Percentiles rank a stretch among this genome's conserved stretches.
phyloP scores from a whole-genome alignment of 2,329 filamentous ascomycete genomes.

The Botryosphaeria dothidea region DNA sequence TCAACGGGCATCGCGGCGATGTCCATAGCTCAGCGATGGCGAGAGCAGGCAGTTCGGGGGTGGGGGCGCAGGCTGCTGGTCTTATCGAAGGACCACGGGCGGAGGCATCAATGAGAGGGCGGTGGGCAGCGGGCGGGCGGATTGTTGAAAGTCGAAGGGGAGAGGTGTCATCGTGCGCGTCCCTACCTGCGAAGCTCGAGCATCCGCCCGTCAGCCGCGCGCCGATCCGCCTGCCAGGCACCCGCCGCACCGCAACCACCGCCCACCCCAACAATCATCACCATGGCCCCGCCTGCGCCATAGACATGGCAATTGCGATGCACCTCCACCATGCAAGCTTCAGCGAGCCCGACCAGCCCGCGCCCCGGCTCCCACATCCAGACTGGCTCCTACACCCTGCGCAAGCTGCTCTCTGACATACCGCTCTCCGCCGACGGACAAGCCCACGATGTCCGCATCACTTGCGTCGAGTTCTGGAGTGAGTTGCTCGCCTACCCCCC shows the following conservation, averaged over 20 bases:
- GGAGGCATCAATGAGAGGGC: constrained; percentile 9
- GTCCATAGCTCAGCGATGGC: constrained; percentile 18
- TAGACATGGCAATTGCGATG: constrained; percentile 19
- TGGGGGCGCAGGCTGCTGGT: not conserved
- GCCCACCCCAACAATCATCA: not conserved
- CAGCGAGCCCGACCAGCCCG: constrained; percentile 24
- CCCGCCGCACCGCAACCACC: not conserved
- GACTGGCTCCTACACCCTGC: constrained; percentile 68
- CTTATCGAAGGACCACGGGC: not conserved
- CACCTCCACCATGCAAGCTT: constrained; percentile 34
- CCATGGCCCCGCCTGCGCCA: constrained; percentile 10
- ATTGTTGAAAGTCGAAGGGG: constrained; percentile 2
- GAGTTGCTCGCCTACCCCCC: constrained; percentile 31
- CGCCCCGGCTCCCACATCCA: constrained; percentile 22
- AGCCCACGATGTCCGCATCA: constrained; percentile 57
- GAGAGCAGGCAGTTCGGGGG: not conserved
- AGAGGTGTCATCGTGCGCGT: constrained; percentile 17
- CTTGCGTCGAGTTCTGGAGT: constrained; percentile 65
- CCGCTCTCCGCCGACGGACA: constrained; percentile 69
- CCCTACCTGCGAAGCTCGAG: constrained; percentile 2
- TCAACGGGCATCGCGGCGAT: constrained; percentile 1
- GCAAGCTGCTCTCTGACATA: constrained; percentile 68
- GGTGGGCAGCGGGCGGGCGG: not conserved
- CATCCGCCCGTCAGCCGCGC: too few species aligned
- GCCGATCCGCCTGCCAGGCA: constrained; percentile 12